Evolutionary conservation across 768 basidiomycete genomes (phyloP), one percentile per base, ranked within the genome.

Genomic region (Tulasnella sp.): DNA sequence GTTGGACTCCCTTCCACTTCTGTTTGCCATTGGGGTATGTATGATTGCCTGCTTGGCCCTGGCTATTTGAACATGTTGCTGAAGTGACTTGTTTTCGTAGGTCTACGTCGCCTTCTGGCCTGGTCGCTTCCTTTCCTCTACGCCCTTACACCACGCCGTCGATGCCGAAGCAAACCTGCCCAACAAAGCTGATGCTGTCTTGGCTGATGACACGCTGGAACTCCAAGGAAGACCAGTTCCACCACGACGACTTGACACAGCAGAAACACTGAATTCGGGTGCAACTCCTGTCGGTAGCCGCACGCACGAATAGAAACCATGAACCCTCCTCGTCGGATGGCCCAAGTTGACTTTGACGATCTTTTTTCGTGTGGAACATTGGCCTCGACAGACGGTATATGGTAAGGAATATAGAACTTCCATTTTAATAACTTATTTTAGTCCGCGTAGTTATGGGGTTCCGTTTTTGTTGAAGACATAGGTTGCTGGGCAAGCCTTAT

Each of bases 1-100:
- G 1, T 84, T 92, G 49, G 89, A 93, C 81, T 87, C 90, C 0
- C 84, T 91, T 5, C 91, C 91, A 9, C 84, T 92, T 9, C 86
- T 89, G 77, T 80, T 92, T 39, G 89, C 90, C 34, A 86, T 89
- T 64, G 82, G 81, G 0, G 83, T 88, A 17, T 91, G 90, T 79
- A 83, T 87, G 22, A n/a, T 17, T 2, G 4, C 34, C 73, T 25
- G 7, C 22, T 19, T 12, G 19, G 25, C n/a, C 25, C 12, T 3
- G 74, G 4, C 22, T 58, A 34, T 64, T 38, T 38, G 36, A n/a
- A 34, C 19, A n/a, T 39, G 14, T 72, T 38, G 36, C 2, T 42
- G 17, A 29, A 29, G 19, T 68, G 69, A 34, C 31, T 9, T 22
- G 9, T 34, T 17, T 52, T 40, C 31, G 49, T 37, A 74, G 73